A percentile compares a stretch with the other conserved stretches of the same genome.
Conservation (phyloP, 2,329 filamentous ascomycete species). For the Penicillium olsonii region DNA sequence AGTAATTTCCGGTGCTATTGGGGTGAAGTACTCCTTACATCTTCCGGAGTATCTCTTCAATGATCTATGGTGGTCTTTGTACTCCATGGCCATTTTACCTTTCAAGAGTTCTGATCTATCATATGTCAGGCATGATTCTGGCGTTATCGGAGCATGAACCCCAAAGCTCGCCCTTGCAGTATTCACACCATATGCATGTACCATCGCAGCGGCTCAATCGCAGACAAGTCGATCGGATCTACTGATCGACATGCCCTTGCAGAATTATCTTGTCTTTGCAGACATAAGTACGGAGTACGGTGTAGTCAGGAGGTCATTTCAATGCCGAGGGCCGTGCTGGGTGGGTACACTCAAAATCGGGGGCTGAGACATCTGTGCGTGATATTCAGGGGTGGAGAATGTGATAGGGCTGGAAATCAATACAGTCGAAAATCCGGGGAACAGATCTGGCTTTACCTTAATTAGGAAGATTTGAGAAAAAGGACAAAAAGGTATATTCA, state of each 20-base stretch:
- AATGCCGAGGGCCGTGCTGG: neutral
- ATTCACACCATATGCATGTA: neutral
- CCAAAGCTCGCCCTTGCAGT: neutral
- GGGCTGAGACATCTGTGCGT: neutral
- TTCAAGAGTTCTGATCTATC: too few relatives aligned
- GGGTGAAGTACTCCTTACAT: too few relatives aligned
- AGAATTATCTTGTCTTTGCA: neutral
- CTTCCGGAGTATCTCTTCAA: too few relatives aligned
- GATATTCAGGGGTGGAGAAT: neutral
- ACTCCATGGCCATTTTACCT: neutral
- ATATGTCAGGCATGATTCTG: neutral
- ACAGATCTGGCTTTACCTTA: too few relatives aligned
- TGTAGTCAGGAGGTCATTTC: neutral
- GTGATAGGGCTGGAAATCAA: neutral
- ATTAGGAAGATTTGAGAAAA: neutral
- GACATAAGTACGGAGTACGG: too few relatives aligned
- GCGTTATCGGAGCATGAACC: neutral
- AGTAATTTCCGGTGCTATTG: too few relatives aligned
- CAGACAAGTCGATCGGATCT: neutral
- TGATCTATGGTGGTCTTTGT: neutral
- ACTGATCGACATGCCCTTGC: neutral
- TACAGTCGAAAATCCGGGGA: neutral
- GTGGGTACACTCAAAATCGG: neutral
- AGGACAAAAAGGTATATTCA: constrained; percentile 10
- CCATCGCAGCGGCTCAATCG: neutral